Conservation (phyloP, 2,329 filamentous ascomycete genomes). For the Kalmusia sp. region DNA sequence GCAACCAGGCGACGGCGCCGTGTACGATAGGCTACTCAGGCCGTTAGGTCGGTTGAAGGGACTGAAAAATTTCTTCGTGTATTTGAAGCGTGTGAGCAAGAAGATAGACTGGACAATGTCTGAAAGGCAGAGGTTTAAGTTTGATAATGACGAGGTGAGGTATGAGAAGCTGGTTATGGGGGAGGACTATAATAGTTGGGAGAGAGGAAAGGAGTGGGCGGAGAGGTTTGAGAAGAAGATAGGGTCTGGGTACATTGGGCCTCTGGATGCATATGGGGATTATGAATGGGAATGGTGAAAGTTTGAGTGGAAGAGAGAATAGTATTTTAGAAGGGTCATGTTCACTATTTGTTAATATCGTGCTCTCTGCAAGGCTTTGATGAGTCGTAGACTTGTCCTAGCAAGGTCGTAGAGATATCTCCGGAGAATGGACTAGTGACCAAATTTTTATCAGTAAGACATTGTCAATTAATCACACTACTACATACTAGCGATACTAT, state of each 20-base stretch:
- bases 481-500: no score
- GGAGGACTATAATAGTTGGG: background rate
- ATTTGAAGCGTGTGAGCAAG: background rate
- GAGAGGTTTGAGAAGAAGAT: background rate
- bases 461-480: no score
- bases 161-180: conserved; percentile 13
- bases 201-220: background rate
- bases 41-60: conserved; percentile 5
- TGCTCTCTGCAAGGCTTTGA: no score
- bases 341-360: no score
- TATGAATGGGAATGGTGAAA: no score
- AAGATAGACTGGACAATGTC: background rate
- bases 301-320: no score
- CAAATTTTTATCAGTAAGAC: no score
- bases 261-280: background rate
- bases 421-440: no score
- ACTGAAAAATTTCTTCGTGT: conserved; percentile 12
- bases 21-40: conserved; percentile 2
- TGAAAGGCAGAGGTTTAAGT: background rate
- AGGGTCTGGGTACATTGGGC: background rate
- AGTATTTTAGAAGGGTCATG: no score
- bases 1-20: background rate
- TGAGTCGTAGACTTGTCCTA: no score
- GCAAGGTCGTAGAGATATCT: no score
- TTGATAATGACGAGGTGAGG: conserved; percentile 12